Evolutionary conservation across 257 asterid species (phyloP).

Genomic region (Asclepias syriaca): DNA sequence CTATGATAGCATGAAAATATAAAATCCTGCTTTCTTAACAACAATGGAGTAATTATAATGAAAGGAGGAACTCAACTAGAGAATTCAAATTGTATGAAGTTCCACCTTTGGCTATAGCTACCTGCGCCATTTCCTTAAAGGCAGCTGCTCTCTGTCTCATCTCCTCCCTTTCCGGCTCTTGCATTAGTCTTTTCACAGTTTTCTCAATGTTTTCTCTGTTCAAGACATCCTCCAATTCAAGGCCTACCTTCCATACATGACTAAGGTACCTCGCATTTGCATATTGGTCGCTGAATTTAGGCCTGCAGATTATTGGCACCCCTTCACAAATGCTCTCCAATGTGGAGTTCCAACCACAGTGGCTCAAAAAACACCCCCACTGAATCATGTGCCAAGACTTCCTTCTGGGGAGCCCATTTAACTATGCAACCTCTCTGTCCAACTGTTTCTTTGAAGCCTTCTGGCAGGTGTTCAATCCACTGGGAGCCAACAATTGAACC

Average conservation of each 20-base stretch:
- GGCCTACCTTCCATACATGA: constrained; percentile 23
- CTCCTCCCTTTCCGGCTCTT: constrained; percentile 9
- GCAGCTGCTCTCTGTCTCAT: constrained; percentile 8
- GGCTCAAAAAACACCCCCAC: constrained; percentile 21
- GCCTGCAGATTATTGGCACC: constrained; percentile 15
- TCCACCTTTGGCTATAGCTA: neutral
- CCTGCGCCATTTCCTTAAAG: neutral
- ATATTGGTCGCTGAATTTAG: constrained; percentile 11
- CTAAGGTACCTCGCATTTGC: constrained; percentile 14
- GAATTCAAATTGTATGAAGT: neutral
- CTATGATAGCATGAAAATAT: no score
- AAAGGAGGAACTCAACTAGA: neutral
- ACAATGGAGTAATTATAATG: neutral
- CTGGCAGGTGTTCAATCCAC: neutral
- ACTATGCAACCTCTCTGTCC: constrained; percentile 15
- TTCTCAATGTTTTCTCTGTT: constrained; percentile 5
- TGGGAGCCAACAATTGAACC: neutral
- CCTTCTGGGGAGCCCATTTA: constrained; percentile 18
- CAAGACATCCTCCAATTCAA: constrained; percentile 12
- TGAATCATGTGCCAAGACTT: constrained; percentile 11
- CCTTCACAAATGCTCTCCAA: constrained; percentile 18
- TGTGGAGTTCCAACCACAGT: constrained; percentile 22
- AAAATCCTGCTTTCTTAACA: no score
- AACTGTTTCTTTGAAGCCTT: neutral
- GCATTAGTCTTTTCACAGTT: constrained; percentile 14